Conservation (phyloP, 495 filamentous ascomycete genomes). For the Aspergillus haitiensis region DNA sequence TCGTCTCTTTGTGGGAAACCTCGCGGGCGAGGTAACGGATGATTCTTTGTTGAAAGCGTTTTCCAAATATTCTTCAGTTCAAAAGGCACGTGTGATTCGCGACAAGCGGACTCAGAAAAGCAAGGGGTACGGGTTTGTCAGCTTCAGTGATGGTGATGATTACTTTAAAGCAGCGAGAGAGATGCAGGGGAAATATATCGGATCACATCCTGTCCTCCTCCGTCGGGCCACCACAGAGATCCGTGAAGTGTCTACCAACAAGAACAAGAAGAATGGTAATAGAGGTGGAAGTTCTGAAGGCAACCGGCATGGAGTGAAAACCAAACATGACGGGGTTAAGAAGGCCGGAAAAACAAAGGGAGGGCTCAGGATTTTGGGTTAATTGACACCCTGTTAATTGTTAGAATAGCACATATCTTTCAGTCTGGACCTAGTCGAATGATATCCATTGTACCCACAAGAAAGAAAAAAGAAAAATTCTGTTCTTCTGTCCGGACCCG, state of each 20-base stretch:
- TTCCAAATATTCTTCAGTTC: constrained; percentile 77
- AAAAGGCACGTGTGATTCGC: constrained; percentile 91
- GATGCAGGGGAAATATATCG: constrained; percentile 99
- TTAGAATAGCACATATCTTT: too few relatives aligned
- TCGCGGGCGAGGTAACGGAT: constrained; percentile 98
- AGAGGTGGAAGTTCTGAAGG: constrained; percentile 39
- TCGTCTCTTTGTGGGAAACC: constrained; percentile 91
- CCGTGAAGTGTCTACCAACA: constrained; percentile 58
- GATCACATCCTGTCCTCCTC: constrained; percentile 86
- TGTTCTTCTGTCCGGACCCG: too few relatives aligned
- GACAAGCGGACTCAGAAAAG: constrained; percentile 95
- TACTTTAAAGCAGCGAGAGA: constrained; percentile 93
- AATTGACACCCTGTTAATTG: constrained; percentile 22
- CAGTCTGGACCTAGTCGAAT: too few relatives aligned
- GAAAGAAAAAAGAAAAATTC: too few relatives aligned
- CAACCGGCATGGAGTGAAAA: constrained; percentile 37
- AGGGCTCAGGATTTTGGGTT: constrained; percentile 75
- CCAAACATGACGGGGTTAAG: constrained; percentile 69
- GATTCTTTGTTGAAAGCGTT: constrained; percentile 94
- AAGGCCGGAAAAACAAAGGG: constrained; percentile 77
- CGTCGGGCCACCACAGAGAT: constrained; percentile 89
- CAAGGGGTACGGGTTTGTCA: constrained; percentile 94
- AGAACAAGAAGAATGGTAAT: constrained; percentile 48
- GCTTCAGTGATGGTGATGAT: constrained; percentile 91
- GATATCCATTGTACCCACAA: too few relatives aligned